A percentile compares a stretch with the other conserved stretches of the same genome.
phyloP scores from a whole-genome alignment of 306 rosid genomes.

The Fragaria nilgerrensis region DNA sequence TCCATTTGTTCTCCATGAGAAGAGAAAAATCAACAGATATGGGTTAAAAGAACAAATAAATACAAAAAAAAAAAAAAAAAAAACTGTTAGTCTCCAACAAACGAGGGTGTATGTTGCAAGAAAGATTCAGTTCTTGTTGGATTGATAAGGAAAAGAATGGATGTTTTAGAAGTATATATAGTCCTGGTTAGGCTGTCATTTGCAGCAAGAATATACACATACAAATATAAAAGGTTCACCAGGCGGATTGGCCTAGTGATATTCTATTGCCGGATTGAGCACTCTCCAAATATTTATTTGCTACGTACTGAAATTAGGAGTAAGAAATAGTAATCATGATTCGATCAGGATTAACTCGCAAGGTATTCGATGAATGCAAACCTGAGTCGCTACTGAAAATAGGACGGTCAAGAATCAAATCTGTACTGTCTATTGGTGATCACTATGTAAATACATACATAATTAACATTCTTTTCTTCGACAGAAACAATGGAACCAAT shows the following conservation, averaged over 20 bases:
- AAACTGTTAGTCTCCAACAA: background rate
- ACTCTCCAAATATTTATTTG: background rate
- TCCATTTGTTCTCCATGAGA: slow-evolving; percentile 9
- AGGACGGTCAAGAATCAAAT: background rate
- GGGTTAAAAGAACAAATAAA: too few relatives aligned
- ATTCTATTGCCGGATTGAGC: background rate
- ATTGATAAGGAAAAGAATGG: background rate
- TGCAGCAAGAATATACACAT: background rate
- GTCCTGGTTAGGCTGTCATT: background rate
- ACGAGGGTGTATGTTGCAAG: background rate
- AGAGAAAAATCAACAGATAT: background rate
- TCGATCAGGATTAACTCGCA: background rate
- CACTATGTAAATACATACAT: background rate
- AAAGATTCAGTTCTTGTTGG: background rate
- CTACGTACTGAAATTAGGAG: too few relatives aligned
- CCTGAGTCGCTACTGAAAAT: background rate
- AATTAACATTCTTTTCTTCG: background rate
- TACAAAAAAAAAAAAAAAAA: background rate
- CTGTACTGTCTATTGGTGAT: background rate
- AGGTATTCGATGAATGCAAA: background rate
- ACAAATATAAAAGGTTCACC: background rate
- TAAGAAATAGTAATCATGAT: background rate
- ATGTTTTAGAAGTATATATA: background rate
- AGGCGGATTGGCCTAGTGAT: slow-evolving; percentile 7
- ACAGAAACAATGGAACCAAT: background rate